Evolutionary conservation across 345 rosid species (phyloP).

Genomic region (Draba incana): DNA sequence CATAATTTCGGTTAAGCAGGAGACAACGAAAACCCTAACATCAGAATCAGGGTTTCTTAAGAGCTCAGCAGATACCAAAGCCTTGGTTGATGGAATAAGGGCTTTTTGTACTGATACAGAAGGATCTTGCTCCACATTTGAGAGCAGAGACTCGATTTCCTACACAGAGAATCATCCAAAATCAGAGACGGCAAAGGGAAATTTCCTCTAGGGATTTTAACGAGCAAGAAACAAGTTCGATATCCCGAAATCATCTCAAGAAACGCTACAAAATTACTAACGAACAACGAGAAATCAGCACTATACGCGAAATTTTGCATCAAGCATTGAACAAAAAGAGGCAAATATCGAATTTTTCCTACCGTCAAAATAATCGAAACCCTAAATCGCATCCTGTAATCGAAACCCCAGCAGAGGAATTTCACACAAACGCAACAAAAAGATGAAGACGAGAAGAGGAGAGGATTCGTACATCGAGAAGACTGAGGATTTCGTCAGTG

Average conservation of each 20-base stretch:
- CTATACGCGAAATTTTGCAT: background rate
- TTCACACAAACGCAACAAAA: slow-evolving; percentile 15
- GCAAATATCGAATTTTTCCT: background rate
- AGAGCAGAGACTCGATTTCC: slow-evolving; percentile 61
- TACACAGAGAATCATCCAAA: slow-evolving; percentile 29
- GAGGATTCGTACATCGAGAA: slow-evolving; percentile 58
- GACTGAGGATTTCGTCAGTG: slow-evolving; percentile 49
- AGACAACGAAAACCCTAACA: slow-evolving; percentile 67
- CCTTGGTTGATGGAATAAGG: slow-evolving; percentile 60
- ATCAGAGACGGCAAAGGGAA: slow-evolving; percentile 21
- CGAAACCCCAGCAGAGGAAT: slow-evolving; percentile 24
- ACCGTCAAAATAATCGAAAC: slow-evolving; percentile 19
- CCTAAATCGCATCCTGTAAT: slow-evolving; percentile 33
- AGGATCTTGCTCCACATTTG: slow-evolving; percentile 69
- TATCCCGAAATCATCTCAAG: background rate
- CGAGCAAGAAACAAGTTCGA: background rate
- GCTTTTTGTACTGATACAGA: slow-evolving; percentile 50
- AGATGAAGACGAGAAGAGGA: slow-evolving; percentile 8
- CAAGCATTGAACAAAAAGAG: background rate
- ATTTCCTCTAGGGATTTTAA: too few relatives aligned
- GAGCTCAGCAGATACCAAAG: slow-evolving; percentile 56
- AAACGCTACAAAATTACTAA: slow-evolving; percentile 9
- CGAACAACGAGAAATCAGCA: background rate
- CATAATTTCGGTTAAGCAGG: slow-evolving; percentile 70
- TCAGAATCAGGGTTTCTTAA: slow-evolving; percentile 57